Conservation (phyloP, 2,329 filamentous ascomycete genomes). For the Botrytis hyacinthi region DNA sequence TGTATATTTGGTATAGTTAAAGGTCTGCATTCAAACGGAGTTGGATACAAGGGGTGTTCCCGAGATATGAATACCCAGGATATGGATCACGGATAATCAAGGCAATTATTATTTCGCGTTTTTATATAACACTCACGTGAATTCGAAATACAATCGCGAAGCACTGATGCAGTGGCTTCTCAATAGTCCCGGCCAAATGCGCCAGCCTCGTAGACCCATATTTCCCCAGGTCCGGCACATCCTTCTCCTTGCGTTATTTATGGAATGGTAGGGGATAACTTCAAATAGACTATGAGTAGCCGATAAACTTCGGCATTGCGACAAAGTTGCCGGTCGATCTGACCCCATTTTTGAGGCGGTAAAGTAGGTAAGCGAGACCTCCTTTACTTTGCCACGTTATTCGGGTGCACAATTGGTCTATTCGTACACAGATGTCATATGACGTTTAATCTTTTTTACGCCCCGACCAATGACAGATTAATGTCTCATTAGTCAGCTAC, state of each 20-base stretch:
- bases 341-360: not conserved
- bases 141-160: not conserved
- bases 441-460: not conserved
- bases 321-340: not conserved
- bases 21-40: slow-evolving; percentile 5
- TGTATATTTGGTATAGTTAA: not conserved
- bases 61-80: slow-evolving; percentile 16
- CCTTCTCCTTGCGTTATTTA: not conserved
- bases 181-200: not conserved
- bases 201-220: not conserved
- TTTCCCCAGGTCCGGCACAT: not conserved
- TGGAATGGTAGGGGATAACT: not conserved
- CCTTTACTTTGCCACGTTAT: not conserved
- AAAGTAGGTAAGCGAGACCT: slow-evolving; percentile 12
- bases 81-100: slow-evolving; percentile 8
- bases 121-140: not conserved
- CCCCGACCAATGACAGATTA: not conserved
- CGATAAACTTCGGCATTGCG: not conserved
- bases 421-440: not conserved
- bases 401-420: slow-evolving; percentile 2
- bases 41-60: not conserved
- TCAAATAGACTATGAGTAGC: not conserved
- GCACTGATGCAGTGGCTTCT: not conserved
- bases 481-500: not conserved
- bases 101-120: not conserved